Percentiles rank a stretch among this genome's conserved stretches.
Conservation (phyloP, 352 stramenopile genomes). For the Phytophthora nicotianae region DNA sequence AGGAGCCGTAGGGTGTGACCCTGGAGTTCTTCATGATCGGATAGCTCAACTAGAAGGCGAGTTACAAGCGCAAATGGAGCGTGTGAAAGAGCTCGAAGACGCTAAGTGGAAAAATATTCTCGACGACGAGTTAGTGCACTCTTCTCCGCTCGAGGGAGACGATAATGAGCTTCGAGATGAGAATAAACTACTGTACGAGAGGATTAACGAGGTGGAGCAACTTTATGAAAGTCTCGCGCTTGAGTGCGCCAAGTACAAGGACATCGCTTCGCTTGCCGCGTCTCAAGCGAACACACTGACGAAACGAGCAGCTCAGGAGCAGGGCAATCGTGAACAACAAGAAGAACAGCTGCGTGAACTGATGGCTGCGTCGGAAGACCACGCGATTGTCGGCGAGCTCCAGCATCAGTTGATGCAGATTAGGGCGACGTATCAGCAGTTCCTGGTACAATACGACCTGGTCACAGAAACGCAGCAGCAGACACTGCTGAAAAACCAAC, state of each 20-base stretch:
- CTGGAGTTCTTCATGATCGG: constrained; percentile 31
- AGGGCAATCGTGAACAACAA: constrained; percentile 57
- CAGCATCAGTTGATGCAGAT: constrained; percentile 91
- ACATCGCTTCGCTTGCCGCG: constrained; percentile 65
- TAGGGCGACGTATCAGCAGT: constrained; percentile 86
- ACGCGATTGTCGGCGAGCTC: constrained; percentile 88
- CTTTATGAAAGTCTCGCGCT: constrained; percentile 69
- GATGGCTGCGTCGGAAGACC: constrained; percentile 86
- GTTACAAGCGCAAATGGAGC: constrained; percentile 41
- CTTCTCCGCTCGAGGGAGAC: not conserved
- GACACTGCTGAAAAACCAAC: constrained; percentile 53
- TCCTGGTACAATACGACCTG: constrained; percentile 69
- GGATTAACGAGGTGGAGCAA: constrained; percentile 76
- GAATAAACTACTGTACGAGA: constrained; percentile 65
- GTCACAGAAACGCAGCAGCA: constrained; percentile 59
- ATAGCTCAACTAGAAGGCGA: constrained; percentile 63
- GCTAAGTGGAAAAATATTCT: constrained; percentile 6
- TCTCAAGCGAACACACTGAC: constrained; percentile 66
- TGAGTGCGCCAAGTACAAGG: constrained; percentile 68
- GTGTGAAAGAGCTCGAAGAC: constrained; percentile 59
- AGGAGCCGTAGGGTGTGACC: not conserved
- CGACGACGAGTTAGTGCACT: constrained; percentile 19
- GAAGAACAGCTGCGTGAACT: constrained; percentile 73
- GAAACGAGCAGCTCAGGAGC: constrained; percentile 42
- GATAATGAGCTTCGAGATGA: constrained; percentile 51